Conservation (phyloP, 164 flowering plant genomes). For the Vitis riparia region DNA sequence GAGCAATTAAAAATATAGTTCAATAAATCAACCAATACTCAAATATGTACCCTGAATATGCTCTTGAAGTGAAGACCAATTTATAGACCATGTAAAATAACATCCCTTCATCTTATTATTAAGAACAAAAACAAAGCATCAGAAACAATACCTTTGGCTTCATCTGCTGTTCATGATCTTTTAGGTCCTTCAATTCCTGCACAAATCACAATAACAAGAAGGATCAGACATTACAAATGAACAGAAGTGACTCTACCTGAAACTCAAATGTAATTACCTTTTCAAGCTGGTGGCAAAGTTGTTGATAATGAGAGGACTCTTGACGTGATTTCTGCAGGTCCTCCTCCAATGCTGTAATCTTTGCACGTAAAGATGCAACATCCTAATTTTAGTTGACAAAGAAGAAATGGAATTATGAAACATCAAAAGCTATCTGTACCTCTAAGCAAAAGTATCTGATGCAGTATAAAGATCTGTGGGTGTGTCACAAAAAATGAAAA, state of each 20-base stretch:
- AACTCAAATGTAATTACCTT: slow-evolving; percentile 44
- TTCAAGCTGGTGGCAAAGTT: slow-evolving; percentile 52
- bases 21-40: too few species aligned
- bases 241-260: neutral
- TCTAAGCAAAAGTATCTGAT: neutral
- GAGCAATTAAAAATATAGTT: too few species aligned
- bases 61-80: too few species aligned
- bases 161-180: slow-evolving; percentile 78
- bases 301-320: slow-evolving; percentile 63
- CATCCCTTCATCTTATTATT: too few species aligned
- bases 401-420: neutral
- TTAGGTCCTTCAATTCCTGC: slow-evolving; percentile 86
- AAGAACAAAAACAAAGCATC: neutral
- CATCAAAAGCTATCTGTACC: neutral
- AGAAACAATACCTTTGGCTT: slow-evolving; percentile 77
- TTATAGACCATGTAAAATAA: too few species aligned
- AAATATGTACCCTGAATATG: too few species aligned
- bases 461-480: too few species aligned
- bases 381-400: slow-evolving; percentile 41
- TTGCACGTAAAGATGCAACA: slow-evolving; percentile 54
- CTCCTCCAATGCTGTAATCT: slow-evolving; percentile 67
- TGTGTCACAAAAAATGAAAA: neutral
- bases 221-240: neutral
- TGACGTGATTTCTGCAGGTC: slow-evolving; percentile 67
- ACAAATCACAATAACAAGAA: slow-evolving; percentile 12